Conservation (phyloP, 805 yeast species). For the Hanseniaspora osmophila region DNA sequence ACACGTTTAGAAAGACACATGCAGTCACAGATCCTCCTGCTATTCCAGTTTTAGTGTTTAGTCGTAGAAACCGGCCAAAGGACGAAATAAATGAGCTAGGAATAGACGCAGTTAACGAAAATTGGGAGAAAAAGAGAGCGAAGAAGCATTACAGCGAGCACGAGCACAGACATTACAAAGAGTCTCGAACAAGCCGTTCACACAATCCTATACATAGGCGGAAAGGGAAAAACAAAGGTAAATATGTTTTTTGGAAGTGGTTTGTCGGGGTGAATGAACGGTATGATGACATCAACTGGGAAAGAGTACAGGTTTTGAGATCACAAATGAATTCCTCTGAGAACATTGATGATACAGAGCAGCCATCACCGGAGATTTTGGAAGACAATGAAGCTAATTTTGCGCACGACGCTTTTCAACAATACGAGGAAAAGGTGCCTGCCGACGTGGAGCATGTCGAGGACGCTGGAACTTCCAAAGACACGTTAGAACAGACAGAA, state of each 20-base stretch:
- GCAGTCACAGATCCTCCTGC: constrained; percentile 5
- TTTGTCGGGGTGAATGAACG: constrained; percentile 49
- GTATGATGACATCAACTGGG: constrained; percentile 43
- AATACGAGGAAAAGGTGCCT: no score
- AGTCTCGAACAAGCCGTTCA: no score
- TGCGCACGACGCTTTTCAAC: no score
- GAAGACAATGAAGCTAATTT: background rate
- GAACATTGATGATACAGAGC: background rate
- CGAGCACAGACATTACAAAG: background rate
- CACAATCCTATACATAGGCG: background rate
- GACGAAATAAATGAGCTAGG: no score
- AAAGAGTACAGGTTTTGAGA: constrained; percentile 3
- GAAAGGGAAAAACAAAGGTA: background rate
- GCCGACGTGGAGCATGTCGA: background rate
- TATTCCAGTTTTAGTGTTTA: constrained; percentile 3
- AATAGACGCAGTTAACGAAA: no score
- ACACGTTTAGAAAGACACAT: constrained; percentile 7
- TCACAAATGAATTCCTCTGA: background rate
- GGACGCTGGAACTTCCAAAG: background rate
- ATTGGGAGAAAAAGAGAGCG: no score
- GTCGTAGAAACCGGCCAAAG: background rate
- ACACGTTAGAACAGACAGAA: background rate
- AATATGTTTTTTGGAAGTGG: constrained; percentile 27
- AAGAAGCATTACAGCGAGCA: no score
- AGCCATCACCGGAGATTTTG: background rate